Evolutionary conservation across 768 basidiomycete species (phyloP), one percentile per base, ranked within the genome.

Genomic region (Hypholoma fasciculare): DNA sequence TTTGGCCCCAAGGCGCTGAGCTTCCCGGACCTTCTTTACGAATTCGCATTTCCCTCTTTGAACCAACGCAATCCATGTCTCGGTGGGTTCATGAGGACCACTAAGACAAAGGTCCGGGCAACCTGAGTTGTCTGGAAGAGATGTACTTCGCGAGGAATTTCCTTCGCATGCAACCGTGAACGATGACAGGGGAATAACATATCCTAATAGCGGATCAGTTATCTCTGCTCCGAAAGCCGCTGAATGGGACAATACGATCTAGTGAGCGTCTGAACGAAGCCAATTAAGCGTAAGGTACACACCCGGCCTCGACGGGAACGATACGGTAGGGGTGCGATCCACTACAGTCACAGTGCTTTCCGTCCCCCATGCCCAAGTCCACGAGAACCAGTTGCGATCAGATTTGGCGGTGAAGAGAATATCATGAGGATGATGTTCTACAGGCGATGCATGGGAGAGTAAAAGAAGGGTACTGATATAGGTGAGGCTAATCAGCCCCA

Each of bases 1-100:
- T 64, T 78, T 84, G 5, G 96, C 95, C 9, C 95, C 95, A 19
- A 92, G 75, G 44, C 79, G 69, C 67, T 86, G 82, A 7, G 87
- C 89, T 63, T 86, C 84, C 49, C 88, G 75, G 38, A 87, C 92
- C 78, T 98, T 98, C 66, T 87, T 88, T 11, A 92, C 88, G 68
- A 98, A 98, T 58, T 94, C 87, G 71, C 96, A 98, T 52, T 85
- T 75, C 1, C 96, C 96, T 40, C 96, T 79, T 71, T 96, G 90
- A 0, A 97, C 88, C 50, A 98, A 81, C 0, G 94, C 96, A 69
- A 98, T 92, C 90, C 93, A 96, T 9, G 86, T 77, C 56, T 93
- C 92, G 12, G 80, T 77, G 19, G 91, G 92, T 16, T 77, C 71
- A 59, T 83, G 68, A 2, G 79, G 74, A 1, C 87, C 87, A 44